Evolutionary conservation across 1,139 yeast species (phyloP).

Genomic region (Pichia sp.): DNA sequence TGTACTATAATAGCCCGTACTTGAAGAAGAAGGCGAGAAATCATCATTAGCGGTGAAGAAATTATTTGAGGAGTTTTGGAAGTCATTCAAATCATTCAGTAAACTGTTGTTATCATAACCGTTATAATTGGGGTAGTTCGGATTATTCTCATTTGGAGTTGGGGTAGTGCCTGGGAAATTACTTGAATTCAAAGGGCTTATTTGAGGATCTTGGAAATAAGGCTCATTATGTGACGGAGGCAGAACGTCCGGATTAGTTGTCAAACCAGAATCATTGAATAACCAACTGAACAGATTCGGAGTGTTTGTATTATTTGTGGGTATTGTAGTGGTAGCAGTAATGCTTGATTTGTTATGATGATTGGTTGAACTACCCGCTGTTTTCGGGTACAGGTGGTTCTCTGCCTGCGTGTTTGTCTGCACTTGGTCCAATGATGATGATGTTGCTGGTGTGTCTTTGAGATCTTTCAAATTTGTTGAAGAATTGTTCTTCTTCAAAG

Average conservation of each 20-base stretch:
- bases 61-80: constrained; percentile 22
- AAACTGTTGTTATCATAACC: background rate
- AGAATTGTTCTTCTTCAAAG: background rate
- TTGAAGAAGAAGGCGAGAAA: constrained; percentile 20
- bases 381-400: too few species aligned
- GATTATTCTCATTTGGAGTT: background rate
- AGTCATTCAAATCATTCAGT: constrained; percentile 19
- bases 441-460: too few species aligned
- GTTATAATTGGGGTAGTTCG: background rate
- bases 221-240: constrained; percentile 2
- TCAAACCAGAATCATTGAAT: constrained; percentile 18
- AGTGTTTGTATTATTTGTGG: background rate
- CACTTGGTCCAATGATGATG: too few species aligned
- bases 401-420: too few species aligned
- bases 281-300: constrained; percentile 26
- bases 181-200: background rate
- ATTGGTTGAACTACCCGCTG: too few species aligned
- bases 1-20: constrained; percentile 9
- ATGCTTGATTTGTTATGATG: too few species aligned
- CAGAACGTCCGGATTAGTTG: background rate
- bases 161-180: background rate
- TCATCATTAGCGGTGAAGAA: constrained; percentile 27
- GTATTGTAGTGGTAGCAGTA: too few species aligned
- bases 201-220: constrained; percentile 2
- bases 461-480: background rate